These are phyloP conservation scores for Trypanosomatidae sp. DNA, from an alignment of 208 protist species.

Conservation along the genomic window DNA sequence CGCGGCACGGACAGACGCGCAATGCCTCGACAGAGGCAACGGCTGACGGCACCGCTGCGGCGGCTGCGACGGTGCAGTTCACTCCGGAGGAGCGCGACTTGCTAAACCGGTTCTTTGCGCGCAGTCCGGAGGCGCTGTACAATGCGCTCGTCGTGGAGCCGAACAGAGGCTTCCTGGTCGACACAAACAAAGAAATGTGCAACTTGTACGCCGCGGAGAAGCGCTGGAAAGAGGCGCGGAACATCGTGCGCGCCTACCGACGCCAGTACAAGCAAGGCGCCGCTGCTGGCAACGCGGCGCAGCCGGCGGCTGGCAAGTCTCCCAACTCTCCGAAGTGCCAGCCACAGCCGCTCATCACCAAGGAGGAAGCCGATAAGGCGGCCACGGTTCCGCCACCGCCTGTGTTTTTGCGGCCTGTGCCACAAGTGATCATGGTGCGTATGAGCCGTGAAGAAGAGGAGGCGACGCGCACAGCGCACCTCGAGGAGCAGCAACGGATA, in stretches of 20 bases:
- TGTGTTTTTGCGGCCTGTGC: slow-evolving; percentile 27
- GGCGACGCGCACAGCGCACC: slow-evolving; percentile 24
- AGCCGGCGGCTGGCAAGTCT: background rate
- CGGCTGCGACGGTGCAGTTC: slow-evolving; percentile 4
- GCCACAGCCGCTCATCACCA: slow-evolving; percentile 11
- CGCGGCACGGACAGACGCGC: background rate
- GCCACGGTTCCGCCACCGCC: slow-evolving; percentile 29
- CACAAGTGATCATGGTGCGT: slow-evolving; percentile 35
- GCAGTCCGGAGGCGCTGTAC: slow-evolving; percentile 35
- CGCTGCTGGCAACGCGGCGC: background rate
- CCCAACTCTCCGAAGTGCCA: background rate
- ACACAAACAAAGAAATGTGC: slow-evolving; percentile 66
- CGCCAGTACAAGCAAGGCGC: slow-evolving; percentile 21
- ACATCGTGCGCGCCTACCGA: slow-evolving; percentile 30
- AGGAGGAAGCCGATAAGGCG: slow-evolving; percentile 24
- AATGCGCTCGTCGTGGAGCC: slow-evolving; percentile 33
- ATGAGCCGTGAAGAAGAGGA: slow-evolving; percentile 39
- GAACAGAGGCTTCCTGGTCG: slow-evolving; percentile 33
- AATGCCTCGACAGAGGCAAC: background rate
- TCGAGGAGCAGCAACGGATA: slow-evolving; percentile 12
- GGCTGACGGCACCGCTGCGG: slow-evolving; percentile 2
- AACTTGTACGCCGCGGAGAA: slow-evolving; percentile 41
- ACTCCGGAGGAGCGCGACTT: slow-evolving; percentile 21
- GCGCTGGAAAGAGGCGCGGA: slow-evolving; percentile 37
- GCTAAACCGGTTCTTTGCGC: slow-evolving; percentile 27